These are phyloP conservation scores for Neopestalotiopsis sp. DNA, from an alignment of 2,329 filamentous ascomycete genomes.

Conservation along the genomic window DNA sequence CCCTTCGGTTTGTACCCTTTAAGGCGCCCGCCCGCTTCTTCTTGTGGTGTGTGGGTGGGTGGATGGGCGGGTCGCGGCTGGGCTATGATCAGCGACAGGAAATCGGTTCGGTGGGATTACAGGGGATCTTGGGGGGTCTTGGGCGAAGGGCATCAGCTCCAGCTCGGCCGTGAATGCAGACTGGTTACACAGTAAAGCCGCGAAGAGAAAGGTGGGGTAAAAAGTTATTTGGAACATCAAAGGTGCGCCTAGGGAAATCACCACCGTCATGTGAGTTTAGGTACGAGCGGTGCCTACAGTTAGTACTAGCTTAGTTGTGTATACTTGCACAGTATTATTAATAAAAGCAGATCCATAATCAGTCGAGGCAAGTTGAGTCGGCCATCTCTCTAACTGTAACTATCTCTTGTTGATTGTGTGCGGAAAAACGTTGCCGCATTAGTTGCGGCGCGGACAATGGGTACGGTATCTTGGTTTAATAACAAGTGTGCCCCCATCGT, in stretches of 20 bases:
- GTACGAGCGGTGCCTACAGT: neutral
- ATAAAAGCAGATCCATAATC: too few relatives aligned
- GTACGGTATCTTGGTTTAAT: neutral
- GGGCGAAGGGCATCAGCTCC: neutral
- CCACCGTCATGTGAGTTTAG: neutral
- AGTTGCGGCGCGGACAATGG: neutral
- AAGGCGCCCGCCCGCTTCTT: neutral
- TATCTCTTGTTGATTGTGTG: neutral
- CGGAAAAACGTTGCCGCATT: neutral
- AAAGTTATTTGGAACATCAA: neutral
- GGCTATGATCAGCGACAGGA: constrained; percentile 4
- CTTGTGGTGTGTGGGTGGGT: neutral
- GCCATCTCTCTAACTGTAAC: too few relatives aligned
- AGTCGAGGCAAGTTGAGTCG: too few relatives aligned
- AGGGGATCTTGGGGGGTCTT: neutral
- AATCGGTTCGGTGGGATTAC: neutral
- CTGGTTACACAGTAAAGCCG: neutral
- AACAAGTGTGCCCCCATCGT: neutral
- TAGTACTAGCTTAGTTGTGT: neutral
- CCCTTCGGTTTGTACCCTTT: neutral
- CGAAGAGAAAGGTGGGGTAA: constrained; percentile 10
- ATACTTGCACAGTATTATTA: neutral
- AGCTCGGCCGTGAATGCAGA: neutral
- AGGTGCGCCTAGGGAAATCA: neutral
- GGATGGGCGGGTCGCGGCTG: constrained; percentile 6